Base-by-base conservation (phyloP, 2,329 filamentous ascomycete species). In the Xylariaceae sp. region DNA sequence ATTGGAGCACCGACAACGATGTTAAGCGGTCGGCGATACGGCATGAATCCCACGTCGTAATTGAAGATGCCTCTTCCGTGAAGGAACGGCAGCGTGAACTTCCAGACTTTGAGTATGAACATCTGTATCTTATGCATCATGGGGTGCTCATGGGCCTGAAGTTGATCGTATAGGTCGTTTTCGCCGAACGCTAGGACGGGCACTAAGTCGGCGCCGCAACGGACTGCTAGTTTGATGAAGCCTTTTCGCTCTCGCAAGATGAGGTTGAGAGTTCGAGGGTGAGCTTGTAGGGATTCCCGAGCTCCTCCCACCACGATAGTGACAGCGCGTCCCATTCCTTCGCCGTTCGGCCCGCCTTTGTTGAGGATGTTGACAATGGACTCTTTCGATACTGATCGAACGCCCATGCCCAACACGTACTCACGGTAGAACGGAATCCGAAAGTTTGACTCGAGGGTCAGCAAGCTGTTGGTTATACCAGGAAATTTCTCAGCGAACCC, bases 371-470 rank as follows among this genome's bases (percentile, higher is more conserved):
- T 96, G 70, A 92, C 87, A 69, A 95, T 97, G 4, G 88, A 93
- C 67, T 96, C 90, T 62, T 91, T 88, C 1, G 90, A 95, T 10
- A 99, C 94, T 5, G 90, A 95, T 7, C 85, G 86, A 38, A 97
- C 76, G 6, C 94, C 94, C 79, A 96, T 86, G 43, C 87, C 83
- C 43, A 97, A 79, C n/a, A 93, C 85, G 70, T 96, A 97, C 70
- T 99, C 93, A 53, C 94, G 84, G 71, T 97, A 97, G 42, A 97
- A 81, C 0, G 94, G 94, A 36, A 97, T 87, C 48, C 90, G 86
- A 71, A 99, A 97, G 73, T 97, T 99, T 47, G 87, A 87, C 65
- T 97, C 94, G n/a, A 99, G 82, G 0, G 94, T 99, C 33, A 97
- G 77, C 18, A 97, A 76, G 7, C 89, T 92, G 72, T 97, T 97